These are phyloP conservation scores for Aspergillus sp. DNA, from an alignment of 2,329 filamentous ascomycete genomes.

Conservation along the genomic window DNA sequence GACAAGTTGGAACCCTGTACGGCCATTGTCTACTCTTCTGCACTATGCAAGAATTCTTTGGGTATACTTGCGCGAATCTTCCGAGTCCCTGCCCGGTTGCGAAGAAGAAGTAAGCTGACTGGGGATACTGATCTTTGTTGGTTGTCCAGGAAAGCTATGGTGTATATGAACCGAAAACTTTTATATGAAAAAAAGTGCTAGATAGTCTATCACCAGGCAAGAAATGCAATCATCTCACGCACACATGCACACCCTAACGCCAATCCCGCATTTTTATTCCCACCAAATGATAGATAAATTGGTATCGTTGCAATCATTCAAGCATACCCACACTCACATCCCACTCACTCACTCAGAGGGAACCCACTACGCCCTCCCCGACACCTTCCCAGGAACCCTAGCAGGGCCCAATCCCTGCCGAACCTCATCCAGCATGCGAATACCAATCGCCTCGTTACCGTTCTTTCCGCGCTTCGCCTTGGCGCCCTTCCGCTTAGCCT, in stretches of 20 bases:
- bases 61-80: too few relatives aligned
- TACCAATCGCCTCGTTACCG: slow-evolving; percentile 74
- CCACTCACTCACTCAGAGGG: neutral
- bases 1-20: too few relatives aligned
- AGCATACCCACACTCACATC: slow-evolving; percentile 2
- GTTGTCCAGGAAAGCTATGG: neutral
- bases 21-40: too few relatives aligned
- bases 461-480: slow-evolving; percentile 70
- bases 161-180: neutral
- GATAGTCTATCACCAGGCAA: neutral
- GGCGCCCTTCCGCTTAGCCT: slow-evolving; percentile 47
- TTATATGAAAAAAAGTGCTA: neutral
- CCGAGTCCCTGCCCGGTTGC: too few relatives aligned
- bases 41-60: too few relatives aligned
- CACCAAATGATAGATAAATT: slow-evolving; percentile 18
- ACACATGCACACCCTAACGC: slow-evolving; percentile 9
- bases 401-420: slow-evolving; percentile 77
- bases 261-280: slow-evolving; percentile 9
- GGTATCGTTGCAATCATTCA: slow-evolving; percentile 24
- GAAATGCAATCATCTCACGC: neutral
- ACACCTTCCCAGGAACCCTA: slow-evolving; percentile 51
- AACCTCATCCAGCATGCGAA: slow-evolving; percentile 90
- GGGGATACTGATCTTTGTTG: too few relatives aligned
- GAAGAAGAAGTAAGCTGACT: too few relatives aligned
- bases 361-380: slow-evolving; percentile 33